These are phyloP conservation scores for Trypanosoma platydactyli DNA, from an alignment of 208 protist species.

Conservation along the genomic window DNA sequence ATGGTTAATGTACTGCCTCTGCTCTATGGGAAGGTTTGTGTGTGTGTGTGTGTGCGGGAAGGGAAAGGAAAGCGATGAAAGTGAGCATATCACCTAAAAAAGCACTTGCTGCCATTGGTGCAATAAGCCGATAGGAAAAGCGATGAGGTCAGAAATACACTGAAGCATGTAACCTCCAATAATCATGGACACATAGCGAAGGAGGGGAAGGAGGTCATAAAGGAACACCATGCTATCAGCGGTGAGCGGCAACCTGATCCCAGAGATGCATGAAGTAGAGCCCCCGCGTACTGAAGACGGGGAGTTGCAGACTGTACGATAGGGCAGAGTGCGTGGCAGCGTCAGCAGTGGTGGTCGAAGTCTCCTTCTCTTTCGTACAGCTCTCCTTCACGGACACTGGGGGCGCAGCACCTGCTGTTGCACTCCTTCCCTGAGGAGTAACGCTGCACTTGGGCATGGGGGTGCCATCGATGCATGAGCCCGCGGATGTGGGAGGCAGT, in stretches of 20 bases:
- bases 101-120: neutral
- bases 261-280: constrained; percentile 37
- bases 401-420: neutral
- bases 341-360: neutral
- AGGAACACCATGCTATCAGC: neutral
- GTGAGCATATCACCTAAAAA: neutral
- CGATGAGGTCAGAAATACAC: constrained; percentile 4
- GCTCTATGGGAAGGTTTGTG: no score
- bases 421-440: neutral
- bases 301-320: constrained; percentile 1
- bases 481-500: neutral
- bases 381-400: neutral
- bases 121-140: neutral
- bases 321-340: constrained; percentile 13
- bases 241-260: constrained; percentile 20
- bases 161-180: neutral
- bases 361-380: neutral
- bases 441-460: neutral
- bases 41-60: no score
- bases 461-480: neutral
- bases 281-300: constrained; percentile 14
- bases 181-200: neutral
- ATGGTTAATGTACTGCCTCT: no score
- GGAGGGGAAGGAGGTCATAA: neutral
- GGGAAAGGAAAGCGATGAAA: neutral